phyloP scores from a whole-genome alignment of 306 rosid genomes.

The Rosa multiflora region DNA sequence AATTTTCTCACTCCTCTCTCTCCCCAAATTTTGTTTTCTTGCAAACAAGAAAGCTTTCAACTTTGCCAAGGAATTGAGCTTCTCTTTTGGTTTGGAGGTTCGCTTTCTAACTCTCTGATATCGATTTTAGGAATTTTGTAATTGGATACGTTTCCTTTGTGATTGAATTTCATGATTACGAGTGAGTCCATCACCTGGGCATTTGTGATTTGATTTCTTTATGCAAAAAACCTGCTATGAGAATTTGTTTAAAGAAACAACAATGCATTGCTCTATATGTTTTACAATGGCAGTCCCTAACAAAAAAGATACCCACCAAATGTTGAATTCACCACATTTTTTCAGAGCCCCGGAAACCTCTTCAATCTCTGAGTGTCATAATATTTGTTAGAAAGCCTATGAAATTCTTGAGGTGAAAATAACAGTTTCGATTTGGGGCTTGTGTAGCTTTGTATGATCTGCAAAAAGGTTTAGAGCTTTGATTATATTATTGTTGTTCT shows the following conservation, averaged over 20 bases:
- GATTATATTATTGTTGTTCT: not conserved
- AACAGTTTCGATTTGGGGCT: not conserved
- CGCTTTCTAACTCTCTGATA: not conserved
- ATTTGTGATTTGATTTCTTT: not conserved
- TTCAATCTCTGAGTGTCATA: not conserved
- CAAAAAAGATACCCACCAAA: not conserved
- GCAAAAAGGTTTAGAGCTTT: not conserved
- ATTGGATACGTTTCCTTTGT: slow-evolving; percentile 5
- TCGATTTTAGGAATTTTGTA: slow-evolving; percentile 16
- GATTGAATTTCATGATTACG: not conserved
- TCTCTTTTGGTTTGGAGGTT: slow-evolving; percentile 35
- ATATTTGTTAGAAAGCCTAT: not conserved
- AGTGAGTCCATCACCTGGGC: slow-evolving; percentile 8
- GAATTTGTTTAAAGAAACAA: not conserved
- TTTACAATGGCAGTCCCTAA: not conserved
- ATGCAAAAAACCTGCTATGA: not conserved
- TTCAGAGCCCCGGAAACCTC: not conserved
- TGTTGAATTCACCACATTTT: not conserved
- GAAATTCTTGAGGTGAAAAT: not conserved
- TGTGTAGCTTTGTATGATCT: not conserved
- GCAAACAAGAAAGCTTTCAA: slow-evolving; percentile 12
- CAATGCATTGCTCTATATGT: not conserved
- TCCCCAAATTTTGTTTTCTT: not conserved
- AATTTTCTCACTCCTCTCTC: not conserved
- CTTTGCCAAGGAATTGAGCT: slow-evolving; percentile 10